Percentiles rank a stretch among this genome's conserved stretches.
Conservation (phyloP, 2,329 filamentous ascomycete genomes). For the Sphaceloma murrayae region DNA sequence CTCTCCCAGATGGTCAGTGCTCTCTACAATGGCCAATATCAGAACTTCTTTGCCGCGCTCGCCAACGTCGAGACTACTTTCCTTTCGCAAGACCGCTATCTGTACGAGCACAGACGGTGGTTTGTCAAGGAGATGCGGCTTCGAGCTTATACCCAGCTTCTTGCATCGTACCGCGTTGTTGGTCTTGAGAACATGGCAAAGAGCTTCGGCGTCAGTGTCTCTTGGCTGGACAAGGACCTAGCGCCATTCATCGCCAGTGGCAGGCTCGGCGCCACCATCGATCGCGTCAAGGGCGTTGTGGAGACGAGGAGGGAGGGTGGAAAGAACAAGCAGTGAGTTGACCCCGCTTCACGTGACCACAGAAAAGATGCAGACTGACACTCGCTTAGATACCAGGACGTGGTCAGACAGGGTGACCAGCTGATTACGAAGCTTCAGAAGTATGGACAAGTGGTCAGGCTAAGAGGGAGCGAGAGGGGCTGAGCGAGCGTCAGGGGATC, state of each 20-base stretch:
- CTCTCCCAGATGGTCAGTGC: constrained; percentile 81
- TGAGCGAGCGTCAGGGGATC: constrained; percentile 38
- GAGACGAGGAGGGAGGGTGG: constrained; percentile 96
- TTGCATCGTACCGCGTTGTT: constrained; percentile 95
- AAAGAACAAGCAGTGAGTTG: constrained; percentile 81
- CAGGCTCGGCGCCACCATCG: constrained; percentile 92
- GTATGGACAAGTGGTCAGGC: constrained; percentile 90
- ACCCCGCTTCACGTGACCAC: not conserved
- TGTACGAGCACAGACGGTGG: constrained; percentile 93
- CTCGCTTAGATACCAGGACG: constrained; percentile 62
- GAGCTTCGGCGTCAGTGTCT: constrained; percentile 92
- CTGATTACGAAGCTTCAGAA: constrained; percentile 98
- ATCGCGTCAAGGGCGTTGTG: constrained; percentile 92
- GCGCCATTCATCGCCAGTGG: constrained; percentile 94
- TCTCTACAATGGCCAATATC: constrained; percentile 89
- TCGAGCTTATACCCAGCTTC: constrained; percentile 88
- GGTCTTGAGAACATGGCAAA: constrained; percentile 95
- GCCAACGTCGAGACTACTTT: constrained; percentile 89
- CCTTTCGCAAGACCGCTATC: constrained; percentile 84
- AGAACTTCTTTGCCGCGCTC: constrained; percentile 82
- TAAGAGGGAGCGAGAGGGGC: constrained; percentile 88
- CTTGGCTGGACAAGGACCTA: constrained; percentile 90
- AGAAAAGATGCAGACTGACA: constrained; percentile 4
- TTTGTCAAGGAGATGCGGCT: constrained; percentile 98
- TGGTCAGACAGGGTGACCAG: constrained; percentile 94